A percentile compares a stretch with the other conserved stretches of the same genome.
These are phyloP conservation scores for Euphrasia confusa DNA, from an alignment of 257 asterid genomes.

Conservation along the genomic window DNA sequence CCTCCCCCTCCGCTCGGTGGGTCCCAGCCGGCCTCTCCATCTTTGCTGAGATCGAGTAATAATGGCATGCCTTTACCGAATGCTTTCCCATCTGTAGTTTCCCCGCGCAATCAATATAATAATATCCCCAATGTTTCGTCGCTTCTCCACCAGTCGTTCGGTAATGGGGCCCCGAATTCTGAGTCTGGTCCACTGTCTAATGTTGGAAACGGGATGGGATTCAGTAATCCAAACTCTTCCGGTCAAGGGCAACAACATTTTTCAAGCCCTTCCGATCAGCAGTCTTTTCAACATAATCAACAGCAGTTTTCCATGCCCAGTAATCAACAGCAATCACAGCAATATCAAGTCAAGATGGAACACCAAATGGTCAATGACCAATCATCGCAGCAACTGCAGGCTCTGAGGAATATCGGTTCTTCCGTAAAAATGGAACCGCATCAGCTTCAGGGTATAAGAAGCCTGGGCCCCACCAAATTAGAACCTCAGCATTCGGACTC, in stretches of 20 bases:
- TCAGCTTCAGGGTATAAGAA: conserved; percentile 64
- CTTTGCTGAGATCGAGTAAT: conserved; percentile 63
- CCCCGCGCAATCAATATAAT: conserved; percentile 59
- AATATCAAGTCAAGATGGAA: conserved; percentile 76
- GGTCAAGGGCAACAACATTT: conserved; percentile 67
- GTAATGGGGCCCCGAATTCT: conserved; percentile 59
- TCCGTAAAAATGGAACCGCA: conserved; percentile 79
- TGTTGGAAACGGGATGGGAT: conserved; percentile 59
- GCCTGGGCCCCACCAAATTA: conserved; percentile 63
- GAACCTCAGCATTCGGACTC: conserved; percentile 77
- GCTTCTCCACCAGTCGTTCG: conserved; percentile 27
- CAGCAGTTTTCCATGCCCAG: conserved; percentile 66
- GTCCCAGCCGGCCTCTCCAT: conserved; percentile 50
- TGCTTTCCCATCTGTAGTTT: conserved; percentile 53
- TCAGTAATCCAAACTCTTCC: conserved; percentile 43
- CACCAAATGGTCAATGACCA: conserved; percentile 60
- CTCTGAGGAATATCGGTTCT: conserved; percentile 48
- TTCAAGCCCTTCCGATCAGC: conserved; percentile 47
- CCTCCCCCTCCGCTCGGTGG: conserved; percentile 63
- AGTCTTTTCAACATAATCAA: conserved; percentile 61
- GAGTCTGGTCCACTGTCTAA: conserved; percentile 37
- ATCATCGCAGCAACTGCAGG: conserved; percentile 54
- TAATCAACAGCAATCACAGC: conserved; percentile 48
- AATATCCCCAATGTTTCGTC: conserved; percentile 54
- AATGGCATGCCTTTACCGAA: conserved; percentile 59